These are phyloP conservation scores for Chlamydomonas reinhardtii DNA, from an alignment of 163 green algal genomes.

Conservation along the genomic window DNA sequence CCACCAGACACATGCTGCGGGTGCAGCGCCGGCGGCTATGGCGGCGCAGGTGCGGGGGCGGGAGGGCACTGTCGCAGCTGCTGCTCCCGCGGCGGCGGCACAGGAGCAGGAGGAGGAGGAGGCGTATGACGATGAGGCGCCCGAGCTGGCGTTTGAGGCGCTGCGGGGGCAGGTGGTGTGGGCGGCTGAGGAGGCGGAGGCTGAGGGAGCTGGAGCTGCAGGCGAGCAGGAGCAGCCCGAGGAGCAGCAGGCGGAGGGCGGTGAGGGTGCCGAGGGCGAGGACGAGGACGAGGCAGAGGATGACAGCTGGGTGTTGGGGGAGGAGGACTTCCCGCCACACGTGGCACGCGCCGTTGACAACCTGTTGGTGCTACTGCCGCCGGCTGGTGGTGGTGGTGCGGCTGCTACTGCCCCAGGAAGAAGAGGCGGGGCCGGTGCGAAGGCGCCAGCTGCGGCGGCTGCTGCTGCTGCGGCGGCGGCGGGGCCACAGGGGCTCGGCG, in stretches of 20 bases:
- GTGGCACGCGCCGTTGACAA: slow-evolving; percentile 10
- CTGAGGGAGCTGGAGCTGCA: not conserved
- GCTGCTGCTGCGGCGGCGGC: not conserved
- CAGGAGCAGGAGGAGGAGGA: not conserved
- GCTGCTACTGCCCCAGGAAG: not conserved
- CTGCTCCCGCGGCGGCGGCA: not conserved
- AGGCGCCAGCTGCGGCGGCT: no score
- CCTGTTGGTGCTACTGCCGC: slow-evolving; percentile 26
- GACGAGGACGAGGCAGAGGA: not conserved
- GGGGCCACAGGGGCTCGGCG: not conserved
- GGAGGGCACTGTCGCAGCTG: not conserved
- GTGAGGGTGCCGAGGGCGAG: not conserved
- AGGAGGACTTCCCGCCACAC: slow-evolving; percentile 14
- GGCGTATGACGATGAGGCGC: not conserved
- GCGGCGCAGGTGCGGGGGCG: not conserved
- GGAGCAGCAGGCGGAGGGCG: slow-evolving; percentile 1
- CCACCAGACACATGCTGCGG: not conserved
- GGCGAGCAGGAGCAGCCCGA: not conserved
- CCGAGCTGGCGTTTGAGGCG: slow-evolving; percentile 42
- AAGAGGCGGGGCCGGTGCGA: not conserved
- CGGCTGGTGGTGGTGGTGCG: not conserved
- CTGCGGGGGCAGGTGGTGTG: slow-evolving; percentile 20
- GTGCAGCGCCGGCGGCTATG: not conserved
- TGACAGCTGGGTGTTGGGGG: slow-evolving; percentile 36
- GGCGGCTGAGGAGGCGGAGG: not conserved